Base-by-base conservation (phyloP, 2,329 filamentous ascomycete genomes). In the Aspergillus costaricaensis region DNA sequence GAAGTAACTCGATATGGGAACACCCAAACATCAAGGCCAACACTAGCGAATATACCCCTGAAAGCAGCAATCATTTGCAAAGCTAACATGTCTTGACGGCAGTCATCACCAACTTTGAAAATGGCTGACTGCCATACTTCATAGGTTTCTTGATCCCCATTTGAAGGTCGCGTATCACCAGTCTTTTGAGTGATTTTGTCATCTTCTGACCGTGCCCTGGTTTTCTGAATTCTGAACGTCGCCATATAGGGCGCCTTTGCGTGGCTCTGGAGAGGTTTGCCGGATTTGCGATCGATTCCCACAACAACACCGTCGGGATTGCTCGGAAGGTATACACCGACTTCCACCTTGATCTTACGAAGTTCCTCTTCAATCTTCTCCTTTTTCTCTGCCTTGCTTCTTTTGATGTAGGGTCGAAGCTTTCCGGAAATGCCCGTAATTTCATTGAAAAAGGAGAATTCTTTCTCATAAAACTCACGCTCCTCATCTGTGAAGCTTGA, bases 71-170 rank as follows among this genome's bases (percentile, higher is more conserved):
- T 97, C 90, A 99, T 96, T 77, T 99, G 95, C 63, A 99, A 82
- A 2, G 95, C 95, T 62, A 99, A 83, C 55, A 99, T 91, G 70
- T 99, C 96, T 78, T 99, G 95, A 54, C 95, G 90, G 74, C 95
- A 98, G 76, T 99, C 95, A 74, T 99, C 95, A 63, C 95, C 95
- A 52, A 99, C 96, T 76, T 99, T 99, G 87, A 99, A 99, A 72
- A 99, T 99, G 59, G 94, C 95, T 2, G 92, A 96, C 76, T 99
- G 95, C 96, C 95, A 98, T n/a, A 94, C 90, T 76, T 99, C 96
- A 67, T 96, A 87, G 0, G 87, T 91, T 69, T 85, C 86, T 70
- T 68, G 59, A 65, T 65, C 49, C 65, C 70, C 61, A 66, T 73
- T 58, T 64, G 72, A 57, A 21, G 74, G 59, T 50, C 74, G 66